These are phyloP conservation scores for Solanum stenotomum DNA, from an alignment of 257 asterid species.

Conservation along the genomic window DNA sequence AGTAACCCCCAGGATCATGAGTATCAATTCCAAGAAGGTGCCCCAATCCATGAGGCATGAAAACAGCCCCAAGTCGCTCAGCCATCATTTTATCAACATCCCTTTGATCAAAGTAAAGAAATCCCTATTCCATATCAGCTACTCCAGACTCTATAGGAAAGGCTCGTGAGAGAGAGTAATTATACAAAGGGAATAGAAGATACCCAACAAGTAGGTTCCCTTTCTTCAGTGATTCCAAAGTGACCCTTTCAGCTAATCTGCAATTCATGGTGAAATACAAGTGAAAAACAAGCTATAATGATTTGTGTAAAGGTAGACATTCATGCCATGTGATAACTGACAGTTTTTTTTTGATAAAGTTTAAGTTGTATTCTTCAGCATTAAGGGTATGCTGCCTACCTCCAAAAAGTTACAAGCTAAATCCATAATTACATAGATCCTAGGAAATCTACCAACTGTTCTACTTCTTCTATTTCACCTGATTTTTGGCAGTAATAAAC, in stretches of 20 bases:
- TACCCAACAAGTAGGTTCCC: slow-evolving; percentile 77
- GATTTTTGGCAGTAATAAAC: background rate
- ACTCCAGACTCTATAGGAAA: background rate
- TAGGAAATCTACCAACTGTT: too few species aligned
- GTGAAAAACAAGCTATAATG: background rate
- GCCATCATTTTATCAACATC: slow-evolving; percentile 68
- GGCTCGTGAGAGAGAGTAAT: background rate
- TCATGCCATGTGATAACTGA: background rate
- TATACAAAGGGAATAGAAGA: slow-evolving; percentile 4
- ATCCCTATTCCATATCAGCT: slow-evolving; percentile 1
- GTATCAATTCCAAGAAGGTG: slow-evolving; percentile 96
- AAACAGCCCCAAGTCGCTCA: slow-evolving; percentile 79
- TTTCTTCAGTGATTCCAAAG: slow-evolving; percentile 62
- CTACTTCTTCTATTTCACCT: background rate
- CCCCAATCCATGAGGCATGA: slow-evolving; percentile 95
- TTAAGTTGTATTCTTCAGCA: too few species aligned
- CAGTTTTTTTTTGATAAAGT: background rate
- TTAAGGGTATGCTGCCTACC: too few species aligned
- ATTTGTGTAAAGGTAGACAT: background rate
- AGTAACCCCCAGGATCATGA: slow-evolving; percentile 96
- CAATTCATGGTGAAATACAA: slow-evolving; percentile 7
- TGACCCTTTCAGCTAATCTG: slow-evolving; percentile 77
- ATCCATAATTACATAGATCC: too few species aligned
- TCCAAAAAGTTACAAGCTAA: too few species aligned
- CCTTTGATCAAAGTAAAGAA: slow-evolving; percentile 29